Evolutionary conservation across 345 rosid genomes (phyloP), one percentile per base, ranked within the genome.

Genomic region (Arabidopsis suecica): DNA sequence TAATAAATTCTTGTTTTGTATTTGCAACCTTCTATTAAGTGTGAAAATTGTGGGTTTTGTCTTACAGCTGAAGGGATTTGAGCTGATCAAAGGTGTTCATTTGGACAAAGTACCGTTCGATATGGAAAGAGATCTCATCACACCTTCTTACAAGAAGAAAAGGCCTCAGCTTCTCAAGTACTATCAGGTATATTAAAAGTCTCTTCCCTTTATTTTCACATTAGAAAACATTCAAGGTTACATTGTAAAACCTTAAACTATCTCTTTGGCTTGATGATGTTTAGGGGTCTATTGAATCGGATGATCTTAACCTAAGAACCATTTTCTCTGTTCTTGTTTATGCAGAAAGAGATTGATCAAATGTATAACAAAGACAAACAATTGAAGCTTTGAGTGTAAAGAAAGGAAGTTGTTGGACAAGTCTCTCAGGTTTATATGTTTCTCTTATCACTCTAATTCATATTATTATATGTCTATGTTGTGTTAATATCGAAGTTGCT

Each of bases 81-180:
- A 96, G 87, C 69, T 85, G 50, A 78, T 96, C 66, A 96, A 77
- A 80, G 96, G 82, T 33, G 86, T 93, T 54, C 91, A 96, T 62
- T 85, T 93, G 33, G 99, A 93, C 44, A 89, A 96, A 3, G 87
- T 78, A 44, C 91, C 98, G 57, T 96, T 96, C 9, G 97, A 93
- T 78, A 85, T 90, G 80, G 97, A 90, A 12, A 91, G 92, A 3
- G 95, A 93, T 70, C 91, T 93, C 30, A 88, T 93, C 18, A 93
- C 99, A 54, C 99, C 99, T 37, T 91, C 98, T 7, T 96, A 84
- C 62, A 93, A 96, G 88, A 96, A 86, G 86, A 96, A 89, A 86
- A 84, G 99, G 71, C 97, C 97, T 42, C 99, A 96, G 57, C 83
- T 91, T 78, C 96, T 85, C 67, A 87, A 88, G 65, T 80, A 85